Conservation (phyloP, 2,329 filamentous ascomycete species). For the Fusarium sp. region DNA sequence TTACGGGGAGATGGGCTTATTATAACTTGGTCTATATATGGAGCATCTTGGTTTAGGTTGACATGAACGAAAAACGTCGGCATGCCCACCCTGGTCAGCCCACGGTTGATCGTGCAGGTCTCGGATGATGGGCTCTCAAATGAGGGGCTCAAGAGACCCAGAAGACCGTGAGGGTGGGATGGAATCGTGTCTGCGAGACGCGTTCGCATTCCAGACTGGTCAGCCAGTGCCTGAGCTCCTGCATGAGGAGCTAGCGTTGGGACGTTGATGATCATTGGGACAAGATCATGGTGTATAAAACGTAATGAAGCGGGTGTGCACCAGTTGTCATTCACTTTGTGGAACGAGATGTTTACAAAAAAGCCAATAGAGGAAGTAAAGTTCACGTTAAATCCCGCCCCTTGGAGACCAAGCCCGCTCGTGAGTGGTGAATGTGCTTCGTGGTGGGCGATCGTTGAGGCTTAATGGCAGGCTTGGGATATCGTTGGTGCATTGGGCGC, state of each 20-base stretch:
- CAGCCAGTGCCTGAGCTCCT: slow-evolving; percentile 41
- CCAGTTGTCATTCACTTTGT: slow-evolving; percentile 37
- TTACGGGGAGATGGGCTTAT: slow-evolving; percentile 35
- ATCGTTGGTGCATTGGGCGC: slow-evolving; percentile 23
- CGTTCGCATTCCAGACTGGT: slow-evolving; percentile 46
- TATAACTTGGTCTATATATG: slow-evolving; percentile 41
- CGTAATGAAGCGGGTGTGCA: slow-evolving; percentile 45
- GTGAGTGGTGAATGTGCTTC: slow-evolving; percentile 28
- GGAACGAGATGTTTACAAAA: slow-evolving; percentile 34
- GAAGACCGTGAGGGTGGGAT: slow-evolving; percentile 44
- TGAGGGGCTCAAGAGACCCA: slow-evolving; percentile 34
- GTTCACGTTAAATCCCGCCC: slow-evolving; percentile 30
- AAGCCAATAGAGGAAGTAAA: slow-evolving; percentile 32
- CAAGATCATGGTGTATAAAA: slow-evolving; percentile 37
- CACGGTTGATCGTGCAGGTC: slow-evolving; percentile 35
- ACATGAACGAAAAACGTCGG: slow-evolving; percentile 28
- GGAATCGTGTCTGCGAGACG: slow-evolving; percentile 44
- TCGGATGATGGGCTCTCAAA: slow-evolving; percentile 26
- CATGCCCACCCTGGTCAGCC: slow-evolving; percentile 34
- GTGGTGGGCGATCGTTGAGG: slow-evolving; percentile 32
- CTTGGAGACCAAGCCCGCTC: slow-evolving; percentile 9
- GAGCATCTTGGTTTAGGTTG: slow-evolving; percentile 8
- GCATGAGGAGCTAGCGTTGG: slow-evolving; percentile 39
- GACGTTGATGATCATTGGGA: slow-evolving; percentile 41
- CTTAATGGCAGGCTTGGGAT: slow-evolving; percentile 34